phyloP scores from a whole-genome alignment of 352 stramenopile species.

The Phytophthora tentaculata region DNA sequence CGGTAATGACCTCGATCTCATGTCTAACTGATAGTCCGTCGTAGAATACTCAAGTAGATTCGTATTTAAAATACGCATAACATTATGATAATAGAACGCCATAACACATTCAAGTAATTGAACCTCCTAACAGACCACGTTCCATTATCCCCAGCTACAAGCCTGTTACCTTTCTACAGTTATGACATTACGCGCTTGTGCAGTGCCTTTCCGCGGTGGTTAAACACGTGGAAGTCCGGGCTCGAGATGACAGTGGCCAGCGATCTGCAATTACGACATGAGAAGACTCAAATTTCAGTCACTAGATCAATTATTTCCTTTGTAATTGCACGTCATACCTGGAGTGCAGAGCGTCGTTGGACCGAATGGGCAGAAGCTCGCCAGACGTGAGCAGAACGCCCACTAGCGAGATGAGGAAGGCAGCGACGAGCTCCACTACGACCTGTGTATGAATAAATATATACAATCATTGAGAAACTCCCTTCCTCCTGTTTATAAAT shows the following conservation, averaged over 20 bases:
- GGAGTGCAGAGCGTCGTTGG: slow-evolving; percentile 67
- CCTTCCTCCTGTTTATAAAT: too few species aligned
- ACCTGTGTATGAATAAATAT: slow-evolving; percentile 42
- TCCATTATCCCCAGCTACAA: neutral
- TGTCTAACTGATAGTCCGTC: slow-evolving; percentile 50
- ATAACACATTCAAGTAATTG: slow-evolving; percentile 9
- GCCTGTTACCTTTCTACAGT: neutral
- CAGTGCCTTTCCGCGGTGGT: slow-evolving; percentile 78
- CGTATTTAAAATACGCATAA: slow-evolving; percentile 31
- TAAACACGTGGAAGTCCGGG: slow-evolving; percentile 85
- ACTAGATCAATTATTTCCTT: neutral
- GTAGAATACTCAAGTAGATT: slow-evolving; percentile 23
- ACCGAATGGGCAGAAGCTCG: slow-evolving; percentile 78
- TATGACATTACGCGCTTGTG: slow-evolving; percentile 69
- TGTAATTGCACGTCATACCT: slow-evolving; percentile 39
- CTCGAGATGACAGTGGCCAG: slow-evolving; percentile 68
- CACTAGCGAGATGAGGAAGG: slow-evolving; percentile 71
- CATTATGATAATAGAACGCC: slow-evolving; percentile 32
- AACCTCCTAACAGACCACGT: too few species aligned
- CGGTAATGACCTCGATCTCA: slow-evolving; percentile 61
- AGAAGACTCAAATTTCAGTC: slow-evolving; percentile 14
- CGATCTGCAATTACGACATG: slow-evolving; percentile 42
- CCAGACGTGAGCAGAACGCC: slow-evolving; percentile 75
- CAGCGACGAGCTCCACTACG: slow-evolving; percentile 69
- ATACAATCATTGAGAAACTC: slow-evolving; percentile 8